Base-by-base conservation (phyloP, 1,284 basidiomycete genomes). In the Singerocomus rubriflavus region DNA sequence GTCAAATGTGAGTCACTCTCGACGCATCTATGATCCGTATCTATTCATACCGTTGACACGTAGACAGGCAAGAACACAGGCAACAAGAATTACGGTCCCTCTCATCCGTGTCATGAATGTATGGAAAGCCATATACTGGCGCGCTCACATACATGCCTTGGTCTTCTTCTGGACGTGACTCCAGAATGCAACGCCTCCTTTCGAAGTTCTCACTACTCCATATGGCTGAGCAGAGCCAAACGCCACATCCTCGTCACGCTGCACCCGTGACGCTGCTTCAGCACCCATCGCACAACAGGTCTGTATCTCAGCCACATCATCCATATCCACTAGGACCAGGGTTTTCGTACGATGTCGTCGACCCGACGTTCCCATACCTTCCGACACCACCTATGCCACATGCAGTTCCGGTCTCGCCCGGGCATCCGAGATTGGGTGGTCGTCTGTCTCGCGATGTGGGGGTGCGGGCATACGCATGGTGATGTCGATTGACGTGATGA, bases 61-160 rank as follows among this genome's bases (percentile, higher is more conserved):
- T n/a, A n/a, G n/a, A n/a, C n/a, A 90, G 87, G 87, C 61, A 71
- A 73, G 35, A 88, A 89, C 62, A 81, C 78, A 0, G 88, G 88
- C 3, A 90, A 84, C 68, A 86, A 85, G 66, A 72, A 79, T 51
- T 73, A 72, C 38, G 84, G 89, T 62, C 85, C 87, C 0, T 66
- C 73, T 0, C 71, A 81, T 52, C 84, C 87, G 6, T 90, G 88
- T 60, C 71, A 73, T 44, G 80, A 77, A 48, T 90, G 88, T 83
- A 85, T 63, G 72, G 74, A 2, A 79, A 78, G 57, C 72, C 75
- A 0, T 90, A 81, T 64, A 61, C 71, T 0, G 83, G 83, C 5
- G 76, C 83, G 3, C 67, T 89, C 13, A 70, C 74, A 0, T 84
- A 82, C 59, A 75, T 81, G 0, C 75, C 76, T 16, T 78, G 76